These are phyloP conservation scores for Pneumocystis sp. DNA, from an alignment of 1,139 yeast genomes.

Conservation along the genomic window DNA sequence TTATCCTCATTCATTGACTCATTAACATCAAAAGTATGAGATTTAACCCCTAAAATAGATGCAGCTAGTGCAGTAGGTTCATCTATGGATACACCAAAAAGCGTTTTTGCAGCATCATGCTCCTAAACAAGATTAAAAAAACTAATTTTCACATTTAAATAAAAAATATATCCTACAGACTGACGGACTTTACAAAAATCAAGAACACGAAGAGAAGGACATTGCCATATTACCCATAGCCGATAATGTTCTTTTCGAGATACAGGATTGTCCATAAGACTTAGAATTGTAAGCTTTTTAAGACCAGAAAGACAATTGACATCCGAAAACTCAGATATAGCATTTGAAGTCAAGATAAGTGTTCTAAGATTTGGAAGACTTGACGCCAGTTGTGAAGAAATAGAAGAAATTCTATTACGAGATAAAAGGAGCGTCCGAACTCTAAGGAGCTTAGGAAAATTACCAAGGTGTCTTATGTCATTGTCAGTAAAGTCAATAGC, in stretches of 20 bases:
- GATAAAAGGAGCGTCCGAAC: constrained; percentile 42
- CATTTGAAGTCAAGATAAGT: constrained; percentile 41
- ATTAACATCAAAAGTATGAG: constrained; percentile 17
- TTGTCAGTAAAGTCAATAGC: constrained; percentile 58
- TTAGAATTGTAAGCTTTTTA: constrained; percentile 32
- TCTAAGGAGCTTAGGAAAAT: constrained; percentile 35
- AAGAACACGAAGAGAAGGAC: constrained; percentile 48
- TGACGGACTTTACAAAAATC: constrained; percentile 53
- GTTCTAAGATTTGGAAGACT: constrained; percentile 34
- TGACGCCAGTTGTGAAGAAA: constrained; percentile 26
- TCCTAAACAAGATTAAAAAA: constrained; percentile 26
- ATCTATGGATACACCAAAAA: constrained; percentile 30
- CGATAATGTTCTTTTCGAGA: constrained; percentile 43
- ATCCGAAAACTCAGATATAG: constrained; percentile 30
- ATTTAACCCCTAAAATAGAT: constrained; percentile 18
- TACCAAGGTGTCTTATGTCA: constrained; percentile 39
- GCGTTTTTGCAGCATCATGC: constrained; percentile 29
- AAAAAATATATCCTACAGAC: background rate
- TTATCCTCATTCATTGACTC: constrained; percentile 11
- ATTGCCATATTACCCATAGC: constrained; percentile 40
- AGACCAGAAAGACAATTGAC: constrained; percentile 29
- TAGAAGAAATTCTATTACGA: constrained; percentile 37
- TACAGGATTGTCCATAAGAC: constrained; percentile 50
- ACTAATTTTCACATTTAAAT: background rate
- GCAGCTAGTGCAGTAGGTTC: constrained; percentile 24